A percentile compares a stretch with the other conserved stretches of the same genome.
These are phyloP conservation scores for Euphrasia confusa DNA, from an alignment of 257 asterid genomes.

Conservation along the genomic window DNA sequence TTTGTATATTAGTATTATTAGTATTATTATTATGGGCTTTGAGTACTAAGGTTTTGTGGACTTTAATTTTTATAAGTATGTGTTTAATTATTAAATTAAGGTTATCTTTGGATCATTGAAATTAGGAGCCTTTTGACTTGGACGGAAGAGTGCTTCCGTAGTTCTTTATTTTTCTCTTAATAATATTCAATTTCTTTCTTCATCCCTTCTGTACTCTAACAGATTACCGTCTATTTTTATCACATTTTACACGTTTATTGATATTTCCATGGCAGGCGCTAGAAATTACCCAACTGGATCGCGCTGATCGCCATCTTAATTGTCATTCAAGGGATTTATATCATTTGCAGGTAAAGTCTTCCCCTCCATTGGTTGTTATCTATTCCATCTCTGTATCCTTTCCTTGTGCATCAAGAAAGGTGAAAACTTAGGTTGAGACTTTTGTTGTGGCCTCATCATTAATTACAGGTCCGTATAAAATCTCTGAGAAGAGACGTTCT, in stretches of 20 bases:
- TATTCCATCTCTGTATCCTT: not conserved
- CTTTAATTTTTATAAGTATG: too few relatives aligned
- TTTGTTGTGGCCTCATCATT: slow-evolving; percentile 3
- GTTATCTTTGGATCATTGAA: too few relatives aligned
- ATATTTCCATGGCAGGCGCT: slow-evolving; percentile 25
- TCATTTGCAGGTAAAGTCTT: slow-evolving; percentile 37
- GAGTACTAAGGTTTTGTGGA: too few relatives aligned
- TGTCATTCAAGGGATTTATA: slow-evolving; percentile 28
- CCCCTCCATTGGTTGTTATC: not conserved
- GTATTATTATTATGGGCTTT: too few relatives aligned
- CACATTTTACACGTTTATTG: not conserved
- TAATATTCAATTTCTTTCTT: too few relatives aligned
- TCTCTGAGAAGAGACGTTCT: not conserved
- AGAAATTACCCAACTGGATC: slow-evolving; percentile 30
- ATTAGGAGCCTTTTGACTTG: too few relatives aligned
- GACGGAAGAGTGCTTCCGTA: too few relatives aligned
- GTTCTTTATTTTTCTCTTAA: too few relatives aligned
- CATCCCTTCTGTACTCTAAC: too few relatives aligned
- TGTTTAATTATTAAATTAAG: too few relatives aligned
- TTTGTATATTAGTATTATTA: too few relatives aligned
- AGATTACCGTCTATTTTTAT: slow-evolving; percentile 7
- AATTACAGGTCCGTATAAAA: not conserved
- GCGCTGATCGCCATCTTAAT: slow-evolving; percentile 15
- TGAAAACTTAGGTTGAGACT: not conserved
- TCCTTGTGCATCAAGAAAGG: slow-evolving; percentile 1